phyloP scores from a whole-genome alignment of 768 basidiomycete species.

The Russula abietina region DNA sequence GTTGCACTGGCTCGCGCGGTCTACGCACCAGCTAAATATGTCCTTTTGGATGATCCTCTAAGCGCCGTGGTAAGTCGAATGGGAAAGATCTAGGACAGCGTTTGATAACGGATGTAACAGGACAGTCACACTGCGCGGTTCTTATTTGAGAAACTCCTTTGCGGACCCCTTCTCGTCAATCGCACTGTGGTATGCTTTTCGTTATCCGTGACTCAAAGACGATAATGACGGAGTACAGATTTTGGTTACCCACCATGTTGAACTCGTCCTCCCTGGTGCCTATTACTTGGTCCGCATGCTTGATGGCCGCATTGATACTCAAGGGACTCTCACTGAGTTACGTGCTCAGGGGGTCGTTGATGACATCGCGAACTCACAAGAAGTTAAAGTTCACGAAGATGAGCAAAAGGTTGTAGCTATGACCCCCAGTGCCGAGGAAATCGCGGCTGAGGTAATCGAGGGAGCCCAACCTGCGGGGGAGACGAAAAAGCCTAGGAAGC shows the following conservation, averaged over 20 bases:
- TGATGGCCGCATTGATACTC: conserved; percentile 73
- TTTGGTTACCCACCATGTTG: conserved; percentile 79
- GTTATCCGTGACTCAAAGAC: not conserved
- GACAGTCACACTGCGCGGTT: conserved; percentile 64
- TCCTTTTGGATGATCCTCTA: conserved; percentile 73
- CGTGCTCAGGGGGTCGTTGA: conserved; percentile 56
- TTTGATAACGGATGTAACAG: conserved; percentile 31
- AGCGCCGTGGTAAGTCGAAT: conserved; percentile 63
- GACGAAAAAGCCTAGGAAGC: conserved; percentile 60
- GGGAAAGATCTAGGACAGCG: conserved; percentile 5
- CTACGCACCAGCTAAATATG: conserved; percentile 49
- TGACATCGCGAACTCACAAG: conserved; percentile 50
- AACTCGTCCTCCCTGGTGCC: conserved; percentile 69
- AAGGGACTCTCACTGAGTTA: conserved; percentile 64
- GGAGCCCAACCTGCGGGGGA: conserved; percentile 30
- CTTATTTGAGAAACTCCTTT: conserved; percentile 57
- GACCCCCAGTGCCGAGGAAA: conserved; percentile 30
- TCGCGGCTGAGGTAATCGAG: conserved; percentile 26
- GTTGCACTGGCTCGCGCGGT: conserved; percentile 81
- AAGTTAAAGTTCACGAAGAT: conserved; percentile 45
- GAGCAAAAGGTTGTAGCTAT: conserved; percentile 27
- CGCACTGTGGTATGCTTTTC: conserved; percentile 55
- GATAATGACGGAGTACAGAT: conserved; percentile 34
- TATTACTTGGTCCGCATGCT: conserved; percentile 72
- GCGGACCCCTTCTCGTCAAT: conserved; percentile 56